Conservation (phyloP, 805 yeast species). For the Nakazawaea holstii region DNA sequence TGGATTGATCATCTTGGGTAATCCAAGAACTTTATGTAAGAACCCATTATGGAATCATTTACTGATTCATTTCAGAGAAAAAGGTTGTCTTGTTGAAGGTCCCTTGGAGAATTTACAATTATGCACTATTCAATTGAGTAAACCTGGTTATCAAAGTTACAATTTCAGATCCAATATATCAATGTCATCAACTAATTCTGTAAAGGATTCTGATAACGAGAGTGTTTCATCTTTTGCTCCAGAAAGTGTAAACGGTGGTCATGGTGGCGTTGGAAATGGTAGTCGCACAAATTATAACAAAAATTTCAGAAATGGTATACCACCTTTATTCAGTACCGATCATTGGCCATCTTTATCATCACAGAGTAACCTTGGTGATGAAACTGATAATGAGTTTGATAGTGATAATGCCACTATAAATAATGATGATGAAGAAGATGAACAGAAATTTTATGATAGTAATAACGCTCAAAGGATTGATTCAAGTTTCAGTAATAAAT, state of each 20-base stretch:
- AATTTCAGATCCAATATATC: constrained; percentile 2
- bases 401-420: constrained; percentile 2
- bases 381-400: background rate
- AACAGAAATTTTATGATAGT: background rate
- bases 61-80: constrained; percentile 72
- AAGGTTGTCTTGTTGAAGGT: constrained; percentile 88
- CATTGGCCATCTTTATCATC: constrained; percentile 13
- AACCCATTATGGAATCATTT: constrained; percentile 76
- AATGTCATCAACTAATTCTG: constrained; percentile 15
- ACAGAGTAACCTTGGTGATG: constrained; percentile 2
- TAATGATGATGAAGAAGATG: constrained; percentile 9
- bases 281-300: no score
- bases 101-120: constrained; percentile 73
- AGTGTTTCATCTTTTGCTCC: constrained; percentile 32
- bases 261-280: background rate
- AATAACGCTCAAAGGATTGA: constrained; percentile 11
- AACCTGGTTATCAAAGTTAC: constrained; percentile 15
- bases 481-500: constrained; percentile 26
- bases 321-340: constrained; percentile 19
- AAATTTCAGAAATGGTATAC: background rate
- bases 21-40: constrained; percentile 69
- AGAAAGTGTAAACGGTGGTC: constrained; percentile 18
- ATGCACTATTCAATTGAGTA: constrained; percentile 52
- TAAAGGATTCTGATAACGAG: constrained; percentile 29
- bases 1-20: constrained; percentile 78